Base-by-base conservation (phyloP, 192 early-diverging fungal species). In the Coemansia sp. region DNA sequence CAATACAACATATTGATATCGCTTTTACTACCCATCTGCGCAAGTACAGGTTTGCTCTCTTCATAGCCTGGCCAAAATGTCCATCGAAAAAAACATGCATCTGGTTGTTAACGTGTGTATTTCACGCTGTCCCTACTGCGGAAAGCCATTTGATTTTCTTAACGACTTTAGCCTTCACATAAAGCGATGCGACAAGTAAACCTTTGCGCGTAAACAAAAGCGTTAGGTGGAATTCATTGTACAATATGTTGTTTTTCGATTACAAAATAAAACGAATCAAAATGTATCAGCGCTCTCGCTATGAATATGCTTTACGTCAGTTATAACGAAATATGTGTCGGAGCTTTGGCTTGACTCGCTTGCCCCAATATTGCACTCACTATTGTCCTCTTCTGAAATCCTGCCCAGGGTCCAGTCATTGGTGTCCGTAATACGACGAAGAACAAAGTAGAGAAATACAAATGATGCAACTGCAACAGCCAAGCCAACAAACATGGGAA, bases 371-470 rank as follows among this genome's bases (percentile, higher is more conserved):
- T 34, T n/a, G 44, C 43, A 7, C 5, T 18, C 53, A 11, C 6
- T 15, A 30, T 20, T 12, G 30, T 36, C 36, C 20, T 11, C 36
- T 58, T 49, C 43, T 12, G 43, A 15, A 15, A 80, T 80, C 26
- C 69, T 60, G 35, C 62, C 77, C 46, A 80, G 39, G 0, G 68
- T 74, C 77, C 77, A 80, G 34, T 80, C 77, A 30, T 80, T 80
- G 11, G 72, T 75, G 5, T 80, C 77, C 10, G 72, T 67, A 30
- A 80, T 80, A 4, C 68, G 23, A n/a, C 62, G 66, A 12, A 80
- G 64, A 9, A 80, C 64, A 63, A 71, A 68, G 38, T 62, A 75
- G 38, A 80, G 15, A 3, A 63, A 23, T 11, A 71, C 63, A 55
- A 75, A 68, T 2, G 77, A 80, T 2, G 63, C 39, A 2, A 63